Conservation (phyloP, 2,329 filamentous ascomycete genomes). For the Penicillium decumbens region DNA sequence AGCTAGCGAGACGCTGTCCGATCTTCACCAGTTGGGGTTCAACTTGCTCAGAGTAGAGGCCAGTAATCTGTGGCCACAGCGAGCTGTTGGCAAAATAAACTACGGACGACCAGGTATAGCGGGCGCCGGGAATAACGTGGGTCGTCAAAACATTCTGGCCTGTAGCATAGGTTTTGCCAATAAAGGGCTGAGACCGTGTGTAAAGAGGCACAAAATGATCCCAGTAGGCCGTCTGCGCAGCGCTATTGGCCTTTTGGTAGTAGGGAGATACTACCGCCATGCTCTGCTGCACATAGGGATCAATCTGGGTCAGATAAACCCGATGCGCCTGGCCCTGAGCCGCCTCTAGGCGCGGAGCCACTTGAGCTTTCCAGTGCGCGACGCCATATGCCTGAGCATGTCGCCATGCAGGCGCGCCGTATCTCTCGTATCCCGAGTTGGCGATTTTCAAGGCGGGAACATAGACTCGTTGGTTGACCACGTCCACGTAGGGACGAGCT, state of each 20-base stretch:
- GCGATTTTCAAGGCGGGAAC: constrained; percentile 63
- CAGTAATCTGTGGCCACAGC: constrained; percentile 74
- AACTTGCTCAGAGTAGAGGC: constrained; percentile 84
- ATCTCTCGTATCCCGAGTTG: constrained; percentile 57
- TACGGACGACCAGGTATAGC: constrained; percentile 65
- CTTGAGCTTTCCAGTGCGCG: constrained; percentile 71
- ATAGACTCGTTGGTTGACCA: constrained; percentile 58
- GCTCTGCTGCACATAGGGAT: constrained; percentile 66
- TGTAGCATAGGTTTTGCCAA: constrained; percentile 61
- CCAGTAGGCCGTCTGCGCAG: constrained; percentile 19
- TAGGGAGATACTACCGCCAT: constrained; percentile 63
- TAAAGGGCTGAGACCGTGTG: constrained; percentile 67
- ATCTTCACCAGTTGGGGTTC: constrained; percentile 93
- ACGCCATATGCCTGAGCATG: constrained; percentile 63
- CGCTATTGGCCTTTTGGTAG: constrained; percentile 67
- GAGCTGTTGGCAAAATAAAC: constrained; percentile 68
- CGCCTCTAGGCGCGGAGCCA: constrained; percentile 68
- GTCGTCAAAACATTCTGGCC: constrained; percentile 63
- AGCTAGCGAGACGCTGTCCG: constrained; percentile 72
- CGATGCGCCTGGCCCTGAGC: constrained; percentile 58
- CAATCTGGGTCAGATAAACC: constrained; percentile 67
- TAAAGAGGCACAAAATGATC: constrained; percentile 71
- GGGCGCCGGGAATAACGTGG: constrained; percentile 67
- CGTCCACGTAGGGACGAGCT: constrained; percentile 65
- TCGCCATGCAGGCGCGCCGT: constrained; percentile 68